These are phyloP conservation scores for Candida pseudoviswanathii DNA, from an alignment of 1,139 yeast genomes.

Conservation along the genomic window DNA sequence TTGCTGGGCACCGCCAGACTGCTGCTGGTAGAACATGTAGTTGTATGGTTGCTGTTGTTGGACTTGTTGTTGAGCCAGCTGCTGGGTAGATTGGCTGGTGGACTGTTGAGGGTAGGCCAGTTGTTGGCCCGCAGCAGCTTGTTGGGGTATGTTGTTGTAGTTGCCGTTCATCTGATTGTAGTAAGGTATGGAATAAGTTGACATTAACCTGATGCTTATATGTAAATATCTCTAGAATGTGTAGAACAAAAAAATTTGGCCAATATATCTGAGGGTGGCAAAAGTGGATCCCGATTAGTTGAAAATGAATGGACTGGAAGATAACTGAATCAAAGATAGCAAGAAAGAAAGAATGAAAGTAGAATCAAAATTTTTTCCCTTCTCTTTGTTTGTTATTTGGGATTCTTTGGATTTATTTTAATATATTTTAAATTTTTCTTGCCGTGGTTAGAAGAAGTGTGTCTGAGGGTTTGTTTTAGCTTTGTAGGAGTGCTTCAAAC, in stretches of 20 bases:
- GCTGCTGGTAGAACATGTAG: slow-evolving; percentile 24
- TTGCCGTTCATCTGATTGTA: slow-evolving; percentile 20
- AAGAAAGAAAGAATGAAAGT: not conserved
- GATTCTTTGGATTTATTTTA: not conserved
- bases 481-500: not conserved
- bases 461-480: not conserved
- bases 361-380: not conserved
- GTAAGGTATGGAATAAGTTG: slow-evolving; percentile 15
- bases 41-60: slow-evolving; percentile 20
- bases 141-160: slow-evolving; percentile 17
- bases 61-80: slow-evolving; percentile 13
- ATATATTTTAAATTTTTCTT: not conserved
- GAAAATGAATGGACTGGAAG: too few species aligned
- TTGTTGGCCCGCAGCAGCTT: slow-evolving; percentile 13
- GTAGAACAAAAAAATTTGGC: not conserved
- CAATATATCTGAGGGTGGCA: too few species aligned
- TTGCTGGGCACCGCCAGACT: slow-evolving; percentile 15
- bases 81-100: not conserved
- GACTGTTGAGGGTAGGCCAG: slow-evolving; percentile 15
- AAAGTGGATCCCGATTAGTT: too few species aligned
- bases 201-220: slow-evolving; percentile 9
- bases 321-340: too few species aligned
- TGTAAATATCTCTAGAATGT: not conserved
- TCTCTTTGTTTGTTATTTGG: slow-evolving; percentile 2
- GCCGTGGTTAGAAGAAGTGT: not conserved